These are phyloP conservation scores for Xerocomus brunneocitrinus DNA, from an alignment of 768 basidiomycete genomes.

Conservation along the genomic window DNA sequence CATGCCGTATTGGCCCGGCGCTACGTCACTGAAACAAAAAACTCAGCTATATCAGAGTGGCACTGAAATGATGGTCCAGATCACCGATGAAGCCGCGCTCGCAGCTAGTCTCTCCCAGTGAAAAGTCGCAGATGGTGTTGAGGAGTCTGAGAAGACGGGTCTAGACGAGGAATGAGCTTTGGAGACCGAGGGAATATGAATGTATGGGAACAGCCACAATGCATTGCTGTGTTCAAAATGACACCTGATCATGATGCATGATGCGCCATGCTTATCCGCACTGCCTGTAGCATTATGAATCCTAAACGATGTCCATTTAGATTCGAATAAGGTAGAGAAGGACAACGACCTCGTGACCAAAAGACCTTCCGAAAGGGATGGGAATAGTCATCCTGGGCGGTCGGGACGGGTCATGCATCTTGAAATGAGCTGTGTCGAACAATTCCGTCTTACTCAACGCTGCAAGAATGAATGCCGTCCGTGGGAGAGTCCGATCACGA, in stretches of 20 bases:
- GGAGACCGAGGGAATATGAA: not conserved
- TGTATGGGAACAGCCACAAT: not conserved
- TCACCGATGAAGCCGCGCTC: not conserved
- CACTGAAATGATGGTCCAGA: not conserved
- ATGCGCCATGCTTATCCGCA: not conserved
- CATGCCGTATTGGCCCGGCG: constrained; percentile 29
- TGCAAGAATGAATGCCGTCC: not conserved
- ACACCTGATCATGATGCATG: not conserved
- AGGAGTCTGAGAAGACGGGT: too few species aligned
- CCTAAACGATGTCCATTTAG: not conserved
- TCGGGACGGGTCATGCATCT: not conserved
- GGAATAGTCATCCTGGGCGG: not conserved
- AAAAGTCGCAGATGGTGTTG: not conserved
- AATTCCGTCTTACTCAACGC: not conserved
- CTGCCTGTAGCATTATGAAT: not conserved
- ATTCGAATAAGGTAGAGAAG: not conserved
- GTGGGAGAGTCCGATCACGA: not conserved
- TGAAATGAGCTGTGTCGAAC: not conserved
- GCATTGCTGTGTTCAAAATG: not conserved
- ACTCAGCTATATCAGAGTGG: not conserved
- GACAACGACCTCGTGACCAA: not conserved
- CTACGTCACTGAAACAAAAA: constrained; percentile 34
- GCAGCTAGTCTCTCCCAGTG: too few species aligned
- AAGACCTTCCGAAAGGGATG: not conserved
- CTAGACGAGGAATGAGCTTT: too few species aligned